Evolutionary conservation across 768 basidiomycete genomes (phyloP).

Genomic region (Phylloporus sp.): DNA sequence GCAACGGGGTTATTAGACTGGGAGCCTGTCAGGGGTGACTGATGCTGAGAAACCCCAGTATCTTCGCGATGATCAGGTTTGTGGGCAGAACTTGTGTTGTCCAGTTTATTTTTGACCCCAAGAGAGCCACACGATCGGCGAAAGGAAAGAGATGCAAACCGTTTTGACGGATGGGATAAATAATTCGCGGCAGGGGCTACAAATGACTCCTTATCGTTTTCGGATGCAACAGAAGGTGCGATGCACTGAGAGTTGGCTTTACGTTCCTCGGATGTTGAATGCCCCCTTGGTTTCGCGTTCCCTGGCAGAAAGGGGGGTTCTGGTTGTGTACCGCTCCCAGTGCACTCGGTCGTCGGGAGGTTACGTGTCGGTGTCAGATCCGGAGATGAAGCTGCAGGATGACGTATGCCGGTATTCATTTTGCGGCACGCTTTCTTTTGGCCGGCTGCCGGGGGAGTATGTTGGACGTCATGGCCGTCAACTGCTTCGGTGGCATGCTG

Average conservation of each 20-base stretch:
- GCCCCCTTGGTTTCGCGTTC: not conserved
- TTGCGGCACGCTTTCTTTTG: not conserved
- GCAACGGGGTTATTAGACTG: not conserved
- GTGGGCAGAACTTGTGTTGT: not conserved
- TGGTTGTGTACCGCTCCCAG: no score
- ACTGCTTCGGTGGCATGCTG: not conserved
- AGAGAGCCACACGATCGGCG: not conserved
- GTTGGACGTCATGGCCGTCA: not conserved
- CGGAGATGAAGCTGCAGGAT: not conserved
- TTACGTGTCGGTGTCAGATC: slow-evolving; percentile 1
- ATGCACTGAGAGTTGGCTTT: slow-evolving; percentile 21
- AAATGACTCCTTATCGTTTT: slow-evolving; percentile 14
- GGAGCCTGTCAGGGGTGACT: not conserved
- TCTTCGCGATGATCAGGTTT: not conserved
- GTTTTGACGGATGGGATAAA: slow-evolving; percentile 10
- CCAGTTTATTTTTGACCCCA: not conserved
- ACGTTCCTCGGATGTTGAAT: slow-evolving; percentile 13
- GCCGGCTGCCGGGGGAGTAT: not conserved
- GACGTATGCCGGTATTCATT: not conserved
- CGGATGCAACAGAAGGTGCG: slow-evolving; percentile 20
- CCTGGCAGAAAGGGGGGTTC: not conserved
- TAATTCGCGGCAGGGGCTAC: not conserved
- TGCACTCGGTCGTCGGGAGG: no score
- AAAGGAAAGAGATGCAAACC: slow-evolving; percentile 4
- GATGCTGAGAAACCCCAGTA: not conserved